These are phyloP conservation scores for Pezicula rhizophila DNA, from an alignment of 2,329 filamentous ascomycete species.

Conservation along the genomic window DNA sequence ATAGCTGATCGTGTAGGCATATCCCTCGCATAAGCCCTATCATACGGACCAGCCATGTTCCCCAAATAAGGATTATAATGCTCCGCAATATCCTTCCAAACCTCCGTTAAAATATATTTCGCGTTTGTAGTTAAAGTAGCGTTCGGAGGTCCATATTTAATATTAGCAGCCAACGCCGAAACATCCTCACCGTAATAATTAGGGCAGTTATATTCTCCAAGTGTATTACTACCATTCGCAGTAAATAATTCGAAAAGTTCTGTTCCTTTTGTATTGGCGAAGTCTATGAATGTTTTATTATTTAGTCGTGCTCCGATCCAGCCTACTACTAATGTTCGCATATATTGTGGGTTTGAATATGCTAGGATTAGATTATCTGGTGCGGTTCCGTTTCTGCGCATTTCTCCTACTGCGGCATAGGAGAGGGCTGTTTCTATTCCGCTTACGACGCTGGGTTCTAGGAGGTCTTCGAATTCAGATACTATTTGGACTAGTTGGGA, in stretches of 20 bases:
- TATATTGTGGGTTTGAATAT: constrained; percentile 38
- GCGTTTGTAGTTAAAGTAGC: constrained; percentile 48
- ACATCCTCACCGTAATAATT: constrained; percentile 55
- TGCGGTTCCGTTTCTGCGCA: constrained; percentile 53
- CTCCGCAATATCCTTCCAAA: constrained; percentile 44
- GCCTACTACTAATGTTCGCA: constrained; percentile 52
- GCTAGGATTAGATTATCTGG: constrained; percentile 31
- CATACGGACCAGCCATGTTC: constrained; percentile 59
- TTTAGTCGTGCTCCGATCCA: constrained; percentile 49
- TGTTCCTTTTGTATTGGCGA: constrained; percentile 48
- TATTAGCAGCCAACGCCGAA: constrained; percentile 39
- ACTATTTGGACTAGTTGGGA: constrained; percentile 51
- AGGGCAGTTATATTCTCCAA: constrained; percentile 48
- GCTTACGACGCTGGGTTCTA: constrained; percentile 29
- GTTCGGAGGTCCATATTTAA: constrained; percentile 48
- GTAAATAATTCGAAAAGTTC: constrained; percentile 52
- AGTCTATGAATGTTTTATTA: constrained; percentile 52
- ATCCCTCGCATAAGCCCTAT: constrained; percentile 55
- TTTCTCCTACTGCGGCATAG: constrained; percentile 51
- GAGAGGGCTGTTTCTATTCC: constrained; percentile 47
- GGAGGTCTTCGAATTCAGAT: constrained; percentile 48
- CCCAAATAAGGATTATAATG: constrained; percentile 53
- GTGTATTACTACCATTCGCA: constrained; percentile 39
- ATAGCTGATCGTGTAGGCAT: constrained; percentile 44
- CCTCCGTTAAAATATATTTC: constrained; percentile 41